Percentiles rank a stretch among this genome's conserved stretches.
Evolutionary conservation across 2,329 filamentous ascomycete genomes (phyloP).

Genomic region (Amauroascus verrucosus): DNA sequence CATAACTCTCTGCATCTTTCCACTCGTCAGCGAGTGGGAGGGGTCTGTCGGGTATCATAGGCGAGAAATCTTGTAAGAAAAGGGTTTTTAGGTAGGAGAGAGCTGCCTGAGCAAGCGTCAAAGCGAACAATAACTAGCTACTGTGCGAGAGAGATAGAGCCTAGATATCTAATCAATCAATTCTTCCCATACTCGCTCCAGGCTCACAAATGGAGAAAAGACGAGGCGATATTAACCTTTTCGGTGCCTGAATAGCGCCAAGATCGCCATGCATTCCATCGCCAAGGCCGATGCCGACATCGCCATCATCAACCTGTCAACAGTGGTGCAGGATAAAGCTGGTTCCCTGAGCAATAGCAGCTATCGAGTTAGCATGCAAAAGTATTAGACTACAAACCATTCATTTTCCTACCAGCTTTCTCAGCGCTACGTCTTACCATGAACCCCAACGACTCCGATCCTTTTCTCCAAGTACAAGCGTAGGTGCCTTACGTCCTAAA

Average conservation of each 20-base stretch:
- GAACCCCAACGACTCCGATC: conserved; percentile 26
- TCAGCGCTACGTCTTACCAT: conserved; percentile 26
- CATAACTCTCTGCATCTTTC: conserved; percentile 61
- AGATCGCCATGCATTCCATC: conserved; percentile 13
- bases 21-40: conserved; percentile 66
- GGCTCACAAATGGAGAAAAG: neutral
- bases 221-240: neutral
- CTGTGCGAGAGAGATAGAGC: neutral
- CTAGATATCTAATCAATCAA: neutral
- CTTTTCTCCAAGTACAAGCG: conserved; percentile 42
- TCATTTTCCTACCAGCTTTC: no score
- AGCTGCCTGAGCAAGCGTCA: neutral
- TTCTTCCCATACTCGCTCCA: neutral
- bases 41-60: conserved; percentile 41
- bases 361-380: neutral
- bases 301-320: conserved; percentile 5
- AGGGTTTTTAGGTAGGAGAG: no score
- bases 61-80: neutral
- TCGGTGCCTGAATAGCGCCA: conserved; percentile 3
- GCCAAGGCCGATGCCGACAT: neutral
- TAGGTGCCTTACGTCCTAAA: conserved; percentile 22
- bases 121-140: neutral
- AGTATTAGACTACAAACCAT: no score
- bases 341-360: neutral
- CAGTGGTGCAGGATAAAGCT: neutral